Evolutionary conservation across 176 grass and related monocot species (phyloP).

Genomic region (Rhynchospora breviuscula): DNA sequence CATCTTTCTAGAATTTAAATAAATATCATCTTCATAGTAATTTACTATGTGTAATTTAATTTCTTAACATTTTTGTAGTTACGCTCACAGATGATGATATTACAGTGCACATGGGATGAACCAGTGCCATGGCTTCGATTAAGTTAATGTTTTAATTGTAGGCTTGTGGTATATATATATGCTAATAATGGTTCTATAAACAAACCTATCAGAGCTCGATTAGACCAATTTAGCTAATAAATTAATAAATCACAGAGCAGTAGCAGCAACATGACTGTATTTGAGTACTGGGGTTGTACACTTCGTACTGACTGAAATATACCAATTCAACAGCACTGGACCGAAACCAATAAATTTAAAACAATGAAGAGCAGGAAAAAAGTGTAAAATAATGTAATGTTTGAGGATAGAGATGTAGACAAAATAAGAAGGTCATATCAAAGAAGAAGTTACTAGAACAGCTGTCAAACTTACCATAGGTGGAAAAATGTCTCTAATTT

Average conservation of each 20-base stretch:
- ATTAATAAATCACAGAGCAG: neutral
- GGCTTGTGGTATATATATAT: neutral
- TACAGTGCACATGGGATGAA: neutral
- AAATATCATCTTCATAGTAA: neutral
- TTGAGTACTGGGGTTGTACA: neutral
- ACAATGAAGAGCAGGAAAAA: neutral
- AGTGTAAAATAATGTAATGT: neutral
- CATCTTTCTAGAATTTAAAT: neutral
- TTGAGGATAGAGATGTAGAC: neutral
- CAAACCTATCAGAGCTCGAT: neutral
- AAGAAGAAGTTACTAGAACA: neutral
- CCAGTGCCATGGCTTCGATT: neutral
- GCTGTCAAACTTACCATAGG: slow-evolving; percentile 46
- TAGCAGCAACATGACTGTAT: neutral
- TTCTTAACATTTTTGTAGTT: neutral
- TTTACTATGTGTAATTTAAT: neutral
- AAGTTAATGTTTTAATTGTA: neutral
- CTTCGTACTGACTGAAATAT: neutral
- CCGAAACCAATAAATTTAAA: neutral
- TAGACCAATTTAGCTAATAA: neutral
- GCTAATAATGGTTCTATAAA: too few relatives aligned
- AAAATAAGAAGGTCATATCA: too few relatives aligned
- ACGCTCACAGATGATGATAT: neutral
- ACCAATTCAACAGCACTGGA: neutral
- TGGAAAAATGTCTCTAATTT: slow-evolving; percentile 67